phyloP scores from a whole-genome alignment of 495 filamentous ascomycete species.

The Hypoxylon lienhwacheense region DNA sequence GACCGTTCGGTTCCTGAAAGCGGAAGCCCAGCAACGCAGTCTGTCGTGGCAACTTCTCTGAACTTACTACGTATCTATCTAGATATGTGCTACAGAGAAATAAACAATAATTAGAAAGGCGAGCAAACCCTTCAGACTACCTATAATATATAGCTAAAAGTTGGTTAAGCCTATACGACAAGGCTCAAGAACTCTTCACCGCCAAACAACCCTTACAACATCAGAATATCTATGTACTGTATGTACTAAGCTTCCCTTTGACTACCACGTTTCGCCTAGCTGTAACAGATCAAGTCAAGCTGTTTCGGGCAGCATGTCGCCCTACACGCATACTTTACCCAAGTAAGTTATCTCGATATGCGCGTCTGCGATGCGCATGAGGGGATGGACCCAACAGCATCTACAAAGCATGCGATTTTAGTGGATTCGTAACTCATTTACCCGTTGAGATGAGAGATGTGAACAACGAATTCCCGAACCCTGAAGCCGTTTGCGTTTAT shows the following conservation, averaged over 20 bases:
- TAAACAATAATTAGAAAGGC: too few relatives aligned
- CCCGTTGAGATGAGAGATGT: not conserved
- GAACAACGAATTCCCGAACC: not conserved
- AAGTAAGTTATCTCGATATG: slow-evolving; percentile 12
- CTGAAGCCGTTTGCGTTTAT: slow-evolving; percentile 17
- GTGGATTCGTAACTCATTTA: slow-evolving; percentile 3
- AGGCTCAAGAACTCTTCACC: slow-evolving; percentile 13
- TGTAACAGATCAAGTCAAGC: slow-evolving; percentile 22
- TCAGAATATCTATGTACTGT: not conserved
- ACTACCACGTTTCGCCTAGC: slow-evolving; percentile 15
- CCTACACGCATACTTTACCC: too few relatives aligned
- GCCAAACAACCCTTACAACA: slow-evolving; percentile 12
- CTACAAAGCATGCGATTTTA: slow-evolving; percentile 16
- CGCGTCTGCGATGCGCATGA: too few relatives aligned
- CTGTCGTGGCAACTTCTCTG: too few relatives aligned
- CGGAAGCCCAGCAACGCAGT: too few relatives aligned
- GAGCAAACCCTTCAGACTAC: too few relatives aligned
- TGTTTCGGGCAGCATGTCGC: slow-evolving; percentile 29
- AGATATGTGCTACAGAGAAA: too few relatives aligned
- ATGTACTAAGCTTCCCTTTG: too few relatives aligned
- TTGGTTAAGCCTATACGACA: too few relatives aligned
- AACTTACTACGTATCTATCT: too few relatives aligned
- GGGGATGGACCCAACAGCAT: too few relatives aligned
- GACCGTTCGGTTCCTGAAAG: not conserved
- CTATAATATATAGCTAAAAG: too few relatives aligned